Evolutionary conservation across 169 alveolate species (phyloP).

Genomic region (Toxoplasma gondii): DNA sequence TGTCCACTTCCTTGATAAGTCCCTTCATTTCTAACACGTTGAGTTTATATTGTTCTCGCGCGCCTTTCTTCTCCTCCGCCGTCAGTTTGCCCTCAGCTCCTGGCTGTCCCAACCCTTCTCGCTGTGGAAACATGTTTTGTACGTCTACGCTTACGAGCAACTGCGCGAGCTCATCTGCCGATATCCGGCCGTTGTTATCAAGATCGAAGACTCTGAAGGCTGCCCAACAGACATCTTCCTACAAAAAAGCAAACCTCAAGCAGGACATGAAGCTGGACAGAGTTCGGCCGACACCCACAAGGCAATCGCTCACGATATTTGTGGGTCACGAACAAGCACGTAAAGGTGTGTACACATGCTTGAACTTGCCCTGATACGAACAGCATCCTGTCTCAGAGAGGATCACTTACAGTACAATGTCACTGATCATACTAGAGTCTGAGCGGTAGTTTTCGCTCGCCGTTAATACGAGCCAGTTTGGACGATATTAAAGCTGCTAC

Average conservation of each 20-base stretch:
- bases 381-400: too few species aligned
- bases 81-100: background rate
- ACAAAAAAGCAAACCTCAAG: background rate
- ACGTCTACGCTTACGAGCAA: conserved; percentile 59
- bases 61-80: background rate
- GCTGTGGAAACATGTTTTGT: conserved; percentile 44
- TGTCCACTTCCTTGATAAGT: conserved; percentile 77
- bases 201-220: conserved; percentile 93
- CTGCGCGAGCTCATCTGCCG: conserved; percentile 82
- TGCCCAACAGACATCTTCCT: conserved; percentile 75
- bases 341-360: too few species aligned
- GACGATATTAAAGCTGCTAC: too few species aligned
- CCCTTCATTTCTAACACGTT: conserved; percentile 52
- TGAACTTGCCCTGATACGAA: too few species aligned
- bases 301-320: too few species aligned
- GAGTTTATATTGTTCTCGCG: conserved; percentile 43
- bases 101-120: background rate
- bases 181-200: conserved; percentile 90
- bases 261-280: too few species aligned
- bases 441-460: too few species aligned
- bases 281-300: too few species aligned
- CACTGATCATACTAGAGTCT: too few species aligned
- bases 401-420: too few species aligned
- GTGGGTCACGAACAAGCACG: too few species aligned
- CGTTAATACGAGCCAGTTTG: too few species aligned